Base-by-base conservation (phyloP, 129 eudicot genomes). In the Tagetes patula region DNA sequence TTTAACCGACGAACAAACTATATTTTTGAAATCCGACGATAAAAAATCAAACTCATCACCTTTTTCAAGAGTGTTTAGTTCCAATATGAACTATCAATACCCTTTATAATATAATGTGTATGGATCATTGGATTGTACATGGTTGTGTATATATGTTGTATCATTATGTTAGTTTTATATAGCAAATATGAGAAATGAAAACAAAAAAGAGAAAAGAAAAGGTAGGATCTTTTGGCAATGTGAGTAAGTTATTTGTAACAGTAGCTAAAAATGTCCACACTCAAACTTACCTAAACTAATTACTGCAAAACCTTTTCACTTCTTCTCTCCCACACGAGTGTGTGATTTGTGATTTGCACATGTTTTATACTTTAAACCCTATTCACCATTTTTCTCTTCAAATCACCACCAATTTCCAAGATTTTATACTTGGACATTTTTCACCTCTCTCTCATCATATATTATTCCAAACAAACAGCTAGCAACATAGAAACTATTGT, bases 171-270 rank as follows among this genome's bases (percentile, higher is more conserved):
- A 4, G 0, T 2, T 6, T 39, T 39, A 4, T 40, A 40, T 40
- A 49, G 50, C 2, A 13, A 13, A 69, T 3, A 37, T 6, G 8
- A 43, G 7, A 3, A 34, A 53, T 20, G 9, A 72, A 41, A 13
- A 61, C 2, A 12, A 5, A 11, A 7, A 39, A 12, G 42, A 2
- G 6, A 50, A 42, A 50, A 52, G 20, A 41, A 61, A 62, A 49
- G 60, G 77, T 68, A 71, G 82, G 62, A 77, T 77, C 82, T 77
- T 77, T 70, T 70, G 72, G 67, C 72, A 41, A 62, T 60, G 65
- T 77, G 54, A 69, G 59, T 62, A 77, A 77, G 82, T 77, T 70
- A 77, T 77, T 77, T 77, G 59, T 71, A 77, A 62, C 82, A 77
- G 82, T 77, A 62, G 82, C 71, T 77, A 77, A 77, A 77, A 70